Base-by-base conservation (phyloP, 2,329 filamentous ascomycete genomes). In the Monosporascus sp. region DNA sequence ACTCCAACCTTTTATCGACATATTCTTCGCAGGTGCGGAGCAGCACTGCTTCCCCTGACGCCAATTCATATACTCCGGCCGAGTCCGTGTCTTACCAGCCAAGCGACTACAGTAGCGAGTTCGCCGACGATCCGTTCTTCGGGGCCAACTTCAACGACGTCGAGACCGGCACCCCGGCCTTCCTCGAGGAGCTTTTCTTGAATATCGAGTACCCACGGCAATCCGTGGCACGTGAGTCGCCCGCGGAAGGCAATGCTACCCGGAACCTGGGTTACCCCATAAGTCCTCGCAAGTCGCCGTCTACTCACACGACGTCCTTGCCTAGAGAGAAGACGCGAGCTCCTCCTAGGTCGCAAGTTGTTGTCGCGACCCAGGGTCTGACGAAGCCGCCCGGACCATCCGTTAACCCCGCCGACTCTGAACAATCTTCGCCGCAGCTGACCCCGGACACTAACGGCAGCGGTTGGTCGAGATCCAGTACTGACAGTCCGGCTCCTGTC, bases 241-340 rank as follows among this genome's bases (percentile, higher is more conserved):
- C 48, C 27, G 22, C 18, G 27, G 50, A 55, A 49, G 53, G 53
- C 25, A 41, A 56, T 56, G 58, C 43, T 51, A 48, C 27, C 35
- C 50, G 51, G 25, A 47, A 58, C 47, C 37, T 48, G 20, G 41
- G 47, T 74, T 67, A 68, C 56, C 80, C 78, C 37, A 63, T 81
- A 58, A 83, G 78, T 55, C 80, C 79, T 25, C 74, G 77, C 48
- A 75, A 75, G 54, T 80, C 77, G 17, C 75, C 76, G 20, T 76
- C 77, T 9, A 64, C 79, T 9, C 70, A 76, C 55, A 70, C 72
- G n/a, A 65, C 68, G 2, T 76, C 77, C 3, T 75, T 75, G 17
- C 64, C 62, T 20, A 49, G 17, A 41, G 18, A 50, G 47, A 50
- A 25, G 25, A 48, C 53, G 31, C 51, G 49, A 15, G 7, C 48